phyloP scores from a whole-genome alignment of 2,329 filamentous ascomycete species.

The Aspergillus vadensis region DNA sequence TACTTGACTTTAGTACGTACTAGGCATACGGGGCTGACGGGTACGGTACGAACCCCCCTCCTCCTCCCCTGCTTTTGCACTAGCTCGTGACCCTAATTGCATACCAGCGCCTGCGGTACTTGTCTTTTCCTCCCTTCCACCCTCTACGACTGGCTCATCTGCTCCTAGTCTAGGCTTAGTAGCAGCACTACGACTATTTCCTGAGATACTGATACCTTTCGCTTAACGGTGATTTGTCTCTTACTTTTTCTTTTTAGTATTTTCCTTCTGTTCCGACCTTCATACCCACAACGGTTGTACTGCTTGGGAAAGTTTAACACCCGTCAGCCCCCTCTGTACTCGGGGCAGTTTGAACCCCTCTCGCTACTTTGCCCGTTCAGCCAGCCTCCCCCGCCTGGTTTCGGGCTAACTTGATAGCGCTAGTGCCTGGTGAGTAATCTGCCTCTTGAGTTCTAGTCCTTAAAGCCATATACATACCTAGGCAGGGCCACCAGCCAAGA shows the following conservation, averaged over 20 bases:
- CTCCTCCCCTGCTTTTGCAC: constrained; percentile 3
- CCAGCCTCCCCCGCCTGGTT: constrained; percentile 1
- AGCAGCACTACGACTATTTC: background rate
- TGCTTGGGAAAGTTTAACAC: background rate
- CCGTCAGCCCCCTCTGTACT: background rate
- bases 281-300: background rate
- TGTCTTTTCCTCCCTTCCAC: background rate
- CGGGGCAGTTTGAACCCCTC: constrained; percentile 1
- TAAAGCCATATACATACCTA: background rate
- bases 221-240: background rate
- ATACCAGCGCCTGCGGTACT: background rate
- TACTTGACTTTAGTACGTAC: background rate
- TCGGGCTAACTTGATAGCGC: background rate
- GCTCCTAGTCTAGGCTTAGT: background rate
- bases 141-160: background rate
- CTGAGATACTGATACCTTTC: background rate
- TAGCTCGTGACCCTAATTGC: constrained; percentile 5
- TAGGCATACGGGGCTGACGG: background rate
- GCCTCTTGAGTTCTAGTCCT: background rate
- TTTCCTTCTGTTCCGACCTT: background rate
- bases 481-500: background rate
- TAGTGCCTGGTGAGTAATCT: constrained; percentile 2
- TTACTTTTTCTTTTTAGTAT: background rate
- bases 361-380: constrained; percentile 1
- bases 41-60: background rate